phyloP scores from a whole-genome alignment of 202 grass and related monocot genomes.

The Tripidium arundinaceum region DNA sequence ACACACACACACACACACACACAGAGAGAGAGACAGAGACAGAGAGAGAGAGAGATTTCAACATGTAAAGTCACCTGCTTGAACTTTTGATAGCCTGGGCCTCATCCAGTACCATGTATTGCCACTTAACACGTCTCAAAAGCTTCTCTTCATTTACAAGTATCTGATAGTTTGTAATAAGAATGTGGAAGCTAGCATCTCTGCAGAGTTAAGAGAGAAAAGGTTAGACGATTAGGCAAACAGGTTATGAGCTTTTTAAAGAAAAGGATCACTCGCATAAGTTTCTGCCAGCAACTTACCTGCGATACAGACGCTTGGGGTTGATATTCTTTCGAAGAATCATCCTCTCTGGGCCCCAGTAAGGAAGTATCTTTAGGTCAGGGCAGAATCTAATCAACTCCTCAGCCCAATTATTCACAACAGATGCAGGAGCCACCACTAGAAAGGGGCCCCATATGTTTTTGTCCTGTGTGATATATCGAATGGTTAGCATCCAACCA shows the following conservation, averaged over 20 bases:
- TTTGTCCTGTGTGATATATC: constrained; percentile 72
- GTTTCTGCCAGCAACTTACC: constrained; percentile 39
- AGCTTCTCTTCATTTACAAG: constrained; percentile 99
- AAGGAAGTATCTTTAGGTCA: constrained; percentile 98
- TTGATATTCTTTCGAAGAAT: constrained; percentile 97
- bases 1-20: background rate
- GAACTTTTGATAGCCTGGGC: constrained; percentile 99
- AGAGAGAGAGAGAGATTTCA: background rate
- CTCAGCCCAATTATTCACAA: constrained; percentile 99
- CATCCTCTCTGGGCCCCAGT: constrained; percentile 85
- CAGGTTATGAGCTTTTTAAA: background rate
- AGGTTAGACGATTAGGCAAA: constrained; percentile 22
- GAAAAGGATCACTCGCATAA: background rate
- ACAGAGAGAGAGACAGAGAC: too few species aligned
- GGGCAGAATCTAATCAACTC: constrained; percentile 93
- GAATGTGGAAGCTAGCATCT: constrained; percentile 94
- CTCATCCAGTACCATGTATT: constrained; percentile 99
- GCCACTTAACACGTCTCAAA: constrained; percentile 95
- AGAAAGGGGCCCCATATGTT: constrained; percentile 99
- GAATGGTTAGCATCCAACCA: constrained; percentile 9
- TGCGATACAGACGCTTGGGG: constrained; percentile 89
- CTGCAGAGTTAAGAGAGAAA: constrained; percentile 37
- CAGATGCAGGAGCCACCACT: constrained; percentile 97
- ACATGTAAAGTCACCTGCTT: constrained; percentile 58
- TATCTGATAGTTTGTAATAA: constrained; percentile 99